Evolutionary conservation across 495 filamentous ascomycete genomes (phyloP).

Genomic region (Aspergillus incahuasiensis): DNA sequence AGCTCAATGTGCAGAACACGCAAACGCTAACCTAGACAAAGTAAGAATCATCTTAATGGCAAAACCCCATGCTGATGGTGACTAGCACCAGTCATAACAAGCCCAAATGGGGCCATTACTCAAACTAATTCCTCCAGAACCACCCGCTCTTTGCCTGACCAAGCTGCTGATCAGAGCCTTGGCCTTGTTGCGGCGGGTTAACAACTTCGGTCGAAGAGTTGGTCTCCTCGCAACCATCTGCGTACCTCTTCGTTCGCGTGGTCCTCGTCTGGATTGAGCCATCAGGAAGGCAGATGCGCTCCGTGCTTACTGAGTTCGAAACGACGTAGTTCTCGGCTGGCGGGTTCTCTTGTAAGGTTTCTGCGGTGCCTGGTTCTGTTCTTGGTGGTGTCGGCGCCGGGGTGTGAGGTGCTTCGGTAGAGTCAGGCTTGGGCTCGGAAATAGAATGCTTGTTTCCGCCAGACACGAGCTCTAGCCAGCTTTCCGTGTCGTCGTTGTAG

Average conservation of each 20-base stretch:
- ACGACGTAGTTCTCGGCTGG: slow-evolving; percentile 35
- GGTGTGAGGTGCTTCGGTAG: slow-evolving; percentile 2
- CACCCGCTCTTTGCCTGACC: slow-evolving; percentile 31
- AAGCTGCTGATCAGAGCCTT: slow-evolving; percentile 9
- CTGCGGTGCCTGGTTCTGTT: neutral
- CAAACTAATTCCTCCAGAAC: slow-evolving; percentile 37
- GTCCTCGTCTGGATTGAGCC: slow-evolving; percentile 58
- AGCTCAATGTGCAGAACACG: no score
- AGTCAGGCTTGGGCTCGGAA: slow-evolving; percentile 9
- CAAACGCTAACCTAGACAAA: no score
- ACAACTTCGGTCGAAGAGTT: slow-evolving; percentile 41
- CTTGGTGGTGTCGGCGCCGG: neutral
- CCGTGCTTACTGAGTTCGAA: slow-evolving; percentile 55
- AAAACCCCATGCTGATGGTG: no score
- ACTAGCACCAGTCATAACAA: no score
- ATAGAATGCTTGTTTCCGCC: slow-evolving; percentile 30
- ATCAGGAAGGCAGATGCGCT: slow-evolving; percentile 50
- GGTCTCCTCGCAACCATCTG: slow-evolving; percentile 59
- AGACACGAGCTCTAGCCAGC: slow-evolving; percentile 30
- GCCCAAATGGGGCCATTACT: no score
- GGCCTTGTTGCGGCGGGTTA: slow-evolving; percentile 22
- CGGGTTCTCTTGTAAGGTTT: neutral
- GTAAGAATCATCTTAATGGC: no score
- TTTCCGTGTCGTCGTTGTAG: slow-evolving; percentile 23
- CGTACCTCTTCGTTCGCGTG: slow-evolving; percentile 56